Base-by-base conservation (phyloP, 495 filamentous ascomycete species). In the Lasiosphaeria ovina region DNA sequence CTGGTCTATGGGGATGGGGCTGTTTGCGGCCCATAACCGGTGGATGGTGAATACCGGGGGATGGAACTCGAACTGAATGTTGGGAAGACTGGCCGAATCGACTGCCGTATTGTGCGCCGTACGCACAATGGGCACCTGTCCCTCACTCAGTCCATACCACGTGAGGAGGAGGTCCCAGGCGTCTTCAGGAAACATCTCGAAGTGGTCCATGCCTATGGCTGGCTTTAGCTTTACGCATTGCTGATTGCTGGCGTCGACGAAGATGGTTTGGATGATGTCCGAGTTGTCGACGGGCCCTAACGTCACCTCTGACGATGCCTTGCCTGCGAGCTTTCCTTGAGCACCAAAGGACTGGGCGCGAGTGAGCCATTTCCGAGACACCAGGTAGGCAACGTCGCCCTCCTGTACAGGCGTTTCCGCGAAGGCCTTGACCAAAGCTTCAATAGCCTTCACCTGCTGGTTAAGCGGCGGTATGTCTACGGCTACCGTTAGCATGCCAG, bases 251-350 rank as follows among this genome's bases (percentile, higher is more conserved):
- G 69, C 66, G 58, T 81, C 77, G 32, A 71, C 72, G 60, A 83
- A 76, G 16, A 81, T 73, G 57, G 78, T 71, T 36, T 75, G 65
- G 51, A 83, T 81, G 59, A 87, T 83, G 63, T 91, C 89, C 5
- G 89, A 85, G 69, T 97, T 98, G 75, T 97, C 92, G 35, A 98
- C 86, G 0, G 90, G 90, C 3, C 92, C 92, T 38, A 94, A 81
- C 10, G 85, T 78, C 10, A 81, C 85, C 58, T 89, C 86, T 35
- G 74, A 60, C 4, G 81, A 77, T 51, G 85, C 82, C 65, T 92
- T 90, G 62, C 81, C 82, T 12, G 76, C 77, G 61, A 80, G 74
- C 51, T 73, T 67, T 34, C 76, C 70, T 17, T 87, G 81, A 3
- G 83, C 74, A 47, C 86, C 85, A 58, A 91, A 82, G 11, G 88